Evolutionary conservation across 768 basidiomycete species (phyloP), one percentile per base, ranked within the genome.

Genomic region (Daedalea quercina): DNA sequence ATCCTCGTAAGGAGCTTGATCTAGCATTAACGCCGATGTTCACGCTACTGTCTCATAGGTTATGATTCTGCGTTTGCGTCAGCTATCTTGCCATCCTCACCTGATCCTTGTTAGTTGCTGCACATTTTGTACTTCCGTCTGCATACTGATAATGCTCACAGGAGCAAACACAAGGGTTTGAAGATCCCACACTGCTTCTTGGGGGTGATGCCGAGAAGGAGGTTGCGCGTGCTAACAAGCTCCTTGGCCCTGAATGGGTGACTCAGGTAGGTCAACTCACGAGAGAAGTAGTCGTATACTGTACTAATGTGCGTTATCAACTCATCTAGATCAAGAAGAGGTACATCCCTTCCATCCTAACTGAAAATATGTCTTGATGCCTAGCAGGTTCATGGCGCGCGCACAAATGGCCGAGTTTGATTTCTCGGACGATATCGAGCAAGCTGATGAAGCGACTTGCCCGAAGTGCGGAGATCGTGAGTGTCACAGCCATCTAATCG

Each of bases 51-150:
- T 37, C 35, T 13, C 59, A 31, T 31, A 84, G 73, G 81, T 87
- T 22, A 75, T 90, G 77, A 84, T 91, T 19, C 73, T 90, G 31
- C 82, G 88, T 6, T 69, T 92, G 37, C 76, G 87, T 3, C 88
- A 90, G 60, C 68, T 90, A 0, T 87, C 84, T 61, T 79, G 80
- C 57, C 87, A 88, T 63, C 87, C 87, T 0, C 71, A 82, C 60
- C 77, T 90, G 3, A 81, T 87, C 40, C 70, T 87, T 37, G 84
- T 84, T 47, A 28, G 56, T 60, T 17, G 17, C 37, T 54, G 42
- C 23, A n/a, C n/a, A n/a, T 25, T n/a, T 35, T 25, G 35, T 13
- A 6, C 3, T 11, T 31, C 11, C 4, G 28, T 11, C 28, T 31
- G 44, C 24, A 15, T n/a, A 23, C 44, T 25, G 24, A 13, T 4